Base-by-base conservation (phyloP, 164 flowering plant species). In the Pachysandra terminalis region DNA sequence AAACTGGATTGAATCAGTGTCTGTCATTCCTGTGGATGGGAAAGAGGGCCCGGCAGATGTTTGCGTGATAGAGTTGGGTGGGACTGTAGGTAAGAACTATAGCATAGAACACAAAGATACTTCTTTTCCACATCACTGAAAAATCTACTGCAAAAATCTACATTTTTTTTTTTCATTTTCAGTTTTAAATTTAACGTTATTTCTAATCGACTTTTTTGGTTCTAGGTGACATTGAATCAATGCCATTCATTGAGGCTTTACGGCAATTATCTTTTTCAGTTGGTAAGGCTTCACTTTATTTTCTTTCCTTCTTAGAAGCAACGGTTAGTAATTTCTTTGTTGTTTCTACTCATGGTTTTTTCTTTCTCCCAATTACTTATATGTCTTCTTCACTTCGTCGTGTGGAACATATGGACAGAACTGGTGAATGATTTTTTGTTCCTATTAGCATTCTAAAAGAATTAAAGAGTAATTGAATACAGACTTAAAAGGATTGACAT, bases 231-330 rank as follows among this genome's bases (percentile, higher is more conserved):
- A 96, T 93, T 72, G 98, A 96, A 75, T 96, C 98, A 9, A 96
- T 96, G 99, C 98, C 99, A 70, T 96, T 96, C 69, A 88, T 90
- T 45, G 99, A 96, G 79, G 98, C 99, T 76, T 68, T 96, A 73
- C 85, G 99, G 9, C 99, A 96, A 69, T 74, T 96, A 55, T 90
- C 90, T 23, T 96, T 89, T 77, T 80, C 91, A 61, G 90, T 91
- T 71, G 99, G 99, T 96, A 80, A 76, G 88, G 14, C 53, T 64
- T n/a, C 40, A 41, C 51, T 54, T 67, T 58, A 25, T 19, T 35
- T 59, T 61, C 23, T 40, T 13, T 25, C 28, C 17, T 22, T n/a
- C 13, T 0, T 58, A 58, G 28, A 58, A 58, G 22, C 19, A 26
- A 23, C 19, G 19, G 25, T 21, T 24, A 45, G 10, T 45, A 15